These are phyloP conservation scores for Microcos paniculata DNA, from an alignment of 345 rosid genomes.

Conservation along the genomic window DNA sequence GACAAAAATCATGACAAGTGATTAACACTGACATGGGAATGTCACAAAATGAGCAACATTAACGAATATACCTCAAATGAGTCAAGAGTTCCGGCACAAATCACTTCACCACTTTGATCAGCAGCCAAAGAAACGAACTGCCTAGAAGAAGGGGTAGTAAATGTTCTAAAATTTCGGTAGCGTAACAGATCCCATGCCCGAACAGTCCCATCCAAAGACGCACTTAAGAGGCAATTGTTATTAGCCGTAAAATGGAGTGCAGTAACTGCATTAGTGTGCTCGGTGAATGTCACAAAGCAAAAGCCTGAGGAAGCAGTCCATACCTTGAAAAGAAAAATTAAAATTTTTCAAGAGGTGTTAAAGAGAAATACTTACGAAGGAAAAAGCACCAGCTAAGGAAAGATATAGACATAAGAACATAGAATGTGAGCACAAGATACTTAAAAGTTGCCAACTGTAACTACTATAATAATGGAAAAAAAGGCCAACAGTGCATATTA, in stretches of 20 bases:
- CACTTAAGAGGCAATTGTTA: constrained; percentile 83
- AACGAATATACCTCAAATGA: constrained; percentile 72
- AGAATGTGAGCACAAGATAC: constrained; percentile 5
- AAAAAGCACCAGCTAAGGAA: neutral
- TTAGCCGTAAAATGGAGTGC: constrained; percentile 97
- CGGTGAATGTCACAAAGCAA: constrained; percentile 93
- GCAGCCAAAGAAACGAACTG: constrained; percentile 96
- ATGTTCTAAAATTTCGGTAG: constrained; percentile 90
- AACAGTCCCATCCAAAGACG: constrained; percentile 95
- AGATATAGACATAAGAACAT: neutral
- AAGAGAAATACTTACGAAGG: neutral
- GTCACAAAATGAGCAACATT: constrained; percentile 8
- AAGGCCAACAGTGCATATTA: neutral
- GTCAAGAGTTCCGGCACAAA: constrained; percentile 96
- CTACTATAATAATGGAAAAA: neutral
- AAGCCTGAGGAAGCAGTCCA: constrained; percentile 95
- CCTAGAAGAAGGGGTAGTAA: constrained; percentile 86
- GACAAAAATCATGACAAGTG: constrained; percentile 8
- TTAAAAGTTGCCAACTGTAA: neutral
- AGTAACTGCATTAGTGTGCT: constrained; percentile 91
- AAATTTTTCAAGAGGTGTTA: constrained; percentile 15
- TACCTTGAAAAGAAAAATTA: constrained; percentile 48
- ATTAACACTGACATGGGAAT: neutral
- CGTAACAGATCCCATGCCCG: constrained; percentile 99
- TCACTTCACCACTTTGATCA: constrained; percentile 91